Evolutionary conservation across 2,329 filamentous ascomycete genomes (phyloP), one percentile per base, ranked within the genome.

Genomic region (Incumbomyces delicatus): DNA sequence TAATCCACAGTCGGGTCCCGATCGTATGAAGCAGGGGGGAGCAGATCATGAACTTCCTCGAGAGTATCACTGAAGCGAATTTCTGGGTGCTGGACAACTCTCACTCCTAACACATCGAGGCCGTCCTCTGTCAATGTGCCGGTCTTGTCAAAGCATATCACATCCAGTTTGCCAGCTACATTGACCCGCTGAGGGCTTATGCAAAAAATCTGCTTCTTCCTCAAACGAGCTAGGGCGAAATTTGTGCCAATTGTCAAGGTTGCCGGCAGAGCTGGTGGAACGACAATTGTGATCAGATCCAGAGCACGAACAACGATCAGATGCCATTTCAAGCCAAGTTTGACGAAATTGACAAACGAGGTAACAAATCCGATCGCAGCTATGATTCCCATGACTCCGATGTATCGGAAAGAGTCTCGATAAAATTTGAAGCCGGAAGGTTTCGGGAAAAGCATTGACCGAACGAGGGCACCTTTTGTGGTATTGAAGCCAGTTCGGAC

Each of bases 361-460:
- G 84, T 88, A 17, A 89, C 70, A 60, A 98, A 98, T 0, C 94
- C 92, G 41, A 96, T 64, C 41, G 81, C 68, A 17, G 92, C 94
- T 57, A 98, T 82, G 35, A 81, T 69, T 5, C 78, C 90, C 92
- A 98, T 98, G 50, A 98, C 92, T 3, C 86, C 88, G 50, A 98
- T 96, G 63, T 98, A 98, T 17, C 89, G 81, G 68, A 98, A 98
- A 0, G 90, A 95, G 64, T 98, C 92, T 35, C 87, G 80, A 64
- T 98, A 98, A 63, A 98, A 98, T 60, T 94, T 96, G 77, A 98
- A 98, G 0, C 90, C 90, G 1, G 90, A 95, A 1, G 92, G 92
- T 61, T 98, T 98, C 0, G 92, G 94, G 61, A 98, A 98, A 32
- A 98, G 76, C 90, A 98, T 98, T 1, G 92, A 96, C 18, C 92